Base-by-base conservation (phyloP, 345 rosid genomes). In the Aquilaria yunnanensis region DNA sequence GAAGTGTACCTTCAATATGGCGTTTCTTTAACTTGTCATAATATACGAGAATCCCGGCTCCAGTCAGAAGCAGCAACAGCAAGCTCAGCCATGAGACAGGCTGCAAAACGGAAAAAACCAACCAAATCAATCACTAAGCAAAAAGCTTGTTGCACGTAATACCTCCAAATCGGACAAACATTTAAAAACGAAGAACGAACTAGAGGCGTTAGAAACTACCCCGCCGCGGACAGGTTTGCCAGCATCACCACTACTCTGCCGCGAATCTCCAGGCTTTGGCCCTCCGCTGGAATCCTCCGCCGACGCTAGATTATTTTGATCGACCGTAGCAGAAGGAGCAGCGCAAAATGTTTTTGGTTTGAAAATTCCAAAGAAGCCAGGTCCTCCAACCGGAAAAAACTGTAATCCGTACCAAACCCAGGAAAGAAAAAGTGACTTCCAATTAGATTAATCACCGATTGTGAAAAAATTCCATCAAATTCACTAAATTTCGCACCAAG, bases 61-160 rank as follows among this genome's bases (percentile, higher is more conserved):
- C 97, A 37, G 97, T 88, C 13, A 79, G 74, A 37, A 79, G 71
- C 78, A 95, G 75, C 74, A 95, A 73, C 64, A 89, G 78, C 67
- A 95, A 83, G 65, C 96, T 95, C 84, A 89, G 67, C 96, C 99
- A 95, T 23, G 96, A 95, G 74, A 95, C 84, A 4, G 96, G 97
- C 96, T 95, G 83, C 70, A 65, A 51, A 51, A 47, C 41, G 31
- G 37, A 12, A 29, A 61, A 45, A 61, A 3, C 12, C 53, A 65
- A 46, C 50, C 12, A 11, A 34, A 64, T 33, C 23, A 32, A 9
- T 37, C 47, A 5, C 33, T 59, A 53, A 47, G 54, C 3, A 37
- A 29, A 47, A 3, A 32, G 3, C 34, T 56, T 12, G 51, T 32
- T 29, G 14, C 6, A 29, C 5, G 14, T 23, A 29, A 59, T 16